Conservation (phyloP, 1,284 basidiomycete genomes). For the Apiotrichum gamsii region DNA sequence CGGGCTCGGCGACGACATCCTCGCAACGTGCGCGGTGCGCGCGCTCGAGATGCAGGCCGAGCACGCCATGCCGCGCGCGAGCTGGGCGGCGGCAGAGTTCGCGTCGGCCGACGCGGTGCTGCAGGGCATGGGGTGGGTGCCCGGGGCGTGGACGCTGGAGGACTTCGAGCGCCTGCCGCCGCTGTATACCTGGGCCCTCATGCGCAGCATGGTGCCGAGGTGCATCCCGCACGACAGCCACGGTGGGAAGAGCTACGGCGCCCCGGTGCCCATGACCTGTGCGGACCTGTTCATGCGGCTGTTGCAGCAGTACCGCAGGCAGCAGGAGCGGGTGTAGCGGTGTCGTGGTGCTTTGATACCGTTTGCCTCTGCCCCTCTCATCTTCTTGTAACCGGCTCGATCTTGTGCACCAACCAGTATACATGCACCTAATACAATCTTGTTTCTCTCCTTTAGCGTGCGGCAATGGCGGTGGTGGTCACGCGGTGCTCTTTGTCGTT, state of each 20-base stretch:
- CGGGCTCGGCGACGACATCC: background rate
- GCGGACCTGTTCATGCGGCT: background rate
- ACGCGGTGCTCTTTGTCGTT: too few species aligned
- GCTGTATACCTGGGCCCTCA: background rate
- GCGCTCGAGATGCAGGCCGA: background rate
- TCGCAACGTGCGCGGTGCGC: background rate
- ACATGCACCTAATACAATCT: too few species aligned
- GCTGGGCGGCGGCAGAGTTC: background rate
- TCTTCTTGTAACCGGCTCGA: too few species aligned
- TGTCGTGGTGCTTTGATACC: too few species aligned
- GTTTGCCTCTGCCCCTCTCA: too few species aligned
- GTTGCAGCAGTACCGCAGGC: background rate
- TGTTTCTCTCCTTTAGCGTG: too few species aligned
- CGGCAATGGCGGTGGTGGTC: too few species aligned
- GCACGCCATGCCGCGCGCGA: too few species aligned
- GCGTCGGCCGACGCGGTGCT: background rate
- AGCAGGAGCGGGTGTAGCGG: too few species aligned
- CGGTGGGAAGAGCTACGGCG: too few species aligned
- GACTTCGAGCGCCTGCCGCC: background rate
- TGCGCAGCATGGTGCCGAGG: background rate
- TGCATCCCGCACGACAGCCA: background rate
- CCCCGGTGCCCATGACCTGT: too few species aligned
- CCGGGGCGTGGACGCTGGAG: background rate
- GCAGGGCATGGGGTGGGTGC: background rate
- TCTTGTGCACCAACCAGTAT: too few species aligned